Evolutionary conservation across 306 rosid genomes (phyloP).

Genomic region (Glycine soja): DNA sequence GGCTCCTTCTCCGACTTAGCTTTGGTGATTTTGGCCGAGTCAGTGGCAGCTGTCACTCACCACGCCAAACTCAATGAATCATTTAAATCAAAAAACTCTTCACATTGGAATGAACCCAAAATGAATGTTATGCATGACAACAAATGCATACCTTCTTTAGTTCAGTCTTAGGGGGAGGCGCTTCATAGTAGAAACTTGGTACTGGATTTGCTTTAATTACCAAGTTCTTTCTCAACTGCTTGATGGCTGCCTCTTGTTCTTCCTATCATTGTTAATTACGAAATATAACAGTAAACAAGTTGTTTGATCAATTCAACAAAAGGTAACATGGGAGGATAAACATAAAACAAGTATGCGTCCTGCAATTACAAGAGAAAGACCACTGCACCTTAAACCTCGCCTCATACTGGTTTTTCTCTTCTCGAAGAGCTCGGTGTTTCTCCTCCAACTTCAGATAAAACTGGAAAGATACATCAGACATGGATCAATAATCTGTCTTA

Average conservation of each 20-base stretch:
- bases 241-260: slow-evolving; percentile 93
- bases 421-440: slow-evolving; percentile 84
- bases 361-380: slow-evolving; percentile 19
- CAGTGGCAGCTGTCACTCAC: slow-evolving; percentile 78
- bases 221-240: slow-evolving; percentile 83
- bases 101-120: too few relatives aligned
- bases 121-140: too few relatives aligned
- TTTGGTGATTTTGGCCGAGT: slow-evolving; percentile 93
- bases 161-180: slow-evolving; percentile 89
- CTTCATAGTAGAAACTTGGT: slow-evolving; percentile 92
- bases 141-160: slow-evolving; percentile 72
- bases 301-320: slow-evolving; percentile 4
- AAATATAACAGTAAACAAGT: slow-evolving; percentile 4
- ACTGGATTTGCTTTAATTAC: slow-evolving; percentile 95
- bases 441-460: slow-evolving; percentile 85
- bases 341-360: neutral
- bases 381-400: slow-evolving; percentile 76
- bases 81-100: neutral
- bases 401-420: slow-evolving; percentile 78
- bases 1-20: slow-evolving; percentile 84
- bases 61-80: slow-evolving; percentile 17
- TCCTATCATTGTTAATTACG: slow-evolving; percentile 59
- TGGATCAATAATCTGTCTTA: neutral
- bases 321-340: neutral
- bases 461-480: slow-evolving; percentile 53